Conservation (phyloP, 2,329 filamentous ascomycete species). For the Aspergillus unguis region DNA sequence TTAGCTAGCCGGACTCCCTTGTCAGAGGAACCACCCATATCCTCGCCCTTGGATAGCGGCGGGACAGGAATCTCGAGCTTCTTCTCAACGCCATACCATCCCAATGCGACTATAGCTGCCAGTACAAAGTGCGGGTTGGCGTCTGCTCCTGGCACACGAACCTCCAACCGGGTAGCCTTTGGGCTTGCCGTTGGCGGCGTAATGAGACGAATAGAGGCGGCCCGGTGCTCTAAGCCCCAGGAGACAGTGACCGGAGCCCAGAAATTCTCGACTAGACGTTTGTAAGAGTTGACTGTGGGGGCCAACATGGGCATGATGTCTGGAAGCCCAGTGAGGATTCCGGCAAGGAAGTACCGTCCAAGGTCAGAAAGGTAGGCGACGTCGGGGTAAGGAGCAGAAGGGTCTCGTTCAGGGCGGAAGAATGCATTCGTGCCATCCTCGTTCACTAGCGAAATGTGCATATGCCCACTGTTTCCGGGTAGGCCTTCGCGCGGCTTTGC, state of each 20-base stretch:
- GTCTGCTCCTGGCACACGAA: slow-evolving; percentile 91
- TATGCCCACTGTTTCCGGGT: slow-evolving; percentile 92
- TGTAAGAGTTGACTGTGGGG: slow-evolving; percentile 96
- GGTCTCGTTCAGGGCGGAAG: slow-evolving; percentile 67
- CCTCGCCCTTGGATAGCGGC: slow-evolving; percentile 79
- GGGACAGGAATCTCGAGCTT: slow-evolving; percentile 79
- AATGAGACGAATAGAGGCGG: slow-evolving; percentile 85
- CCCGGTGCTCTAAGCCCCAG: slow-evolving; percentile 94
- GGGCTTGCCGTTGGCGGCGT: slow-evolving; percentile 80
- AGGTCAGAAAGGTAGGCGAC: slow-evolving; percentile 78
- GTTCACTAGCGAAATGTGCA: slow-evolving; percentile 87
- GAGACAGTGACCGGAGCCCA: slow-evolving; percentile 98
- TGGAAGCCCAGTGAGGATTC: slow-evolving; percentile 80
- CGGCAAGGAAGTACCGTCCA: slow-evolving; percentile 89
- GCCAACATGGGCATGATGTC: slow-evolving; percentile 95
- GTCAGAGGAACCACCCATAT: slow-evolving; percentile 70
- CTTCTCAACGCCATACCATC: slow-evolving; percentile 89
- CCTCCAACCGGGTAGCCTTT: slow-evolving; percentile 85
- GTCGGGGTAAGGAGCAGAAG: slow-evolving; percentile 69
- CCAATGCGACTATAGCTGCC: slow-evolving; percentile 78
- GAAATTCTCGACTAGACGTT: slow-evolving; percentile 96
- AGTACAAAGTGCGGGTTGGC: slow-evolving; percentile 86
- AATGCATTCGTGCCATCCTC: slow-evolving; percentile 80
- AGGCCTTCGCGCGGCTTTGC: slow-evolving; percentile 89
- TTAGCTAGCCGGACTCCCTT: slow-evolving; percentile 76